Evolutionary conservation across 345 rosid species (phyloP).

Genomic region (Litchi chinensis): DNA sequence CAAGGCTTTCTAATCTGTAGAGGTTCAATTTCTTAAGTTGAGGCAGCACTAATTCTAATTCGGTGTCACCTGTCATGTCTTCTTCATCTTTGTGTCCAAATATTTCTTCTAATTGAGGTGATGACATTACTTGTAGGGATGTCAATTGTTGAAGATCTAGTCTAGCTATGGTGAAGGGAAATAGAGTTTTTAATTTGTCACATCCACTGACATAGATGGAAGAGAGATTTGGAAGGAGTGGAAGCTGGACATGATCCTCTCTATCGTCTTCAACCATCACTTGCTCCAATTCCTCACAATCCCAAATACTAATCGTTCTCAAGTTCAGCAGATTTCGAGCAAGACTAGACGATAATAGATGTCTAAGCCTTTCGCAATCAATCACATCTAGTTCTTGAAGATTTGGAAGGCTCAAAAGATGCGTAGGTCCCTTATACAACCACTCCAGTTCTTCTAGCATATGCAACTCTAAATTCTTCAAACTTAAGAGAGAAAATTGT

Average conservation of each 20-base stretch:
- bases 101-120: background rate
- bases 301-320: rapidly evolving
- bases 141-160: background rate
- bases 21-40: background rate
- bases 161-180: background rate
- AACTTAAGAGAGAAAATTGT: no score
- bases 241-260: background rate
- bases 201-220: rapidly evolving
- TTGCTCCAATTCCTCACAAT: background rate
- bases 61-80: no score
- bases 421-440: conserved; percentile 6
- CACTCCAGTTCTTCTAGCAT: background rate
- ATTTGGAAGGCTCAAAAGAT: background rate
- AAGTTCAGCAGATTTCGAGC: conserved; percentile 15
- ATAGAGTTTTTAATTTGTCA: background rate
- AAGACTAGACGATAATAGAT: background rate
- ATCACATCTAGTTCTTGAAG: background rate
- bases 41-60: background rate
- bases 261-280: background rate
- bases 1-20: background rate
- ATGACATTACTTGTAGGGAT: background rate
- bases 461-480: background rate
- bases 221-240: background rate
- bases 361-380: background rate
- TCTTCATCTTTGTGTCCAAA: background rate